Evolutionary conservation across 192 early-diverging fungal genomes (phyloP), one percentile per base, ranked within the genome.

Genomic region (Anaeromyces robustus): DNA sequence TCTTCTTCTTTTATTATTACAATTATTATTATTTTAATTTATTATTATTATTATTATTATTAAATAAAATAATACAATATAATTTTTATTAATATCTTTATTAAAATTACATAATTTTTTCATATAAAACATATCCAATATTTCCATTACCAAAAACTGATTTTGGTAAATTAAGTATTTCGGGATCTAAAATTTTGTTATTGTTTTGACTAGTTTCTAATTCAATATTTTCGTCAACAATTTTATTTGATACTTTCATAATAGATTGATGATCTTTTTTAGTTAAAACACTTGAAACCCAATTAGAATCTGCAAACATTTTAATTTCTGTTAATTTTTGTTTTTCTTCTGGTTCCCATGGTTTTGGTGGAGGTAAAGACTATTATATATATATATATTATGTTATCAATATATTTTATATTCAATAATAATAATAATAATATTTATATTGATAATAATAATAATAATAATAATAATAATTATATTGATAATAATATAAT

Each of bases 231-330:
- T 68, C 26, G n/a, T 68, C 52, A 5, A 68, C 6, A 22, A 68
- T 68, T 68, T 68, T 68, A 7, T 68, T 9, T 68, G 52, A 68
- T n/a, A 68, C 52, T 9, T 68, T 68, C 26, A 68, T n/a, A n/a
- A 68, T 68, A 0, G 52, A 68, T 11, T 2, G 19, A 68, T 68
- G 19, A 68, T 68, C 52, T n/a, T 68, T 68, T 22, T 68, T 68
- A 4, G 6, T n/a, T n/a, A 68, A n/a, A 6, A n/a, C 4, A 68
- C 52, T 68, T 41, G 89, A 84, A 26, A 91, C 87, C 90, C 90
- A 91, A 78, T 90, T 89, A 13, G 86, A 85, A 79, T 91, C 89
- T 12, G 88, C 83, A 31, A 91, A 79, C 77, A 89, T 81, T 59
- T 89, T 89, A 28, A 90, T 79, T 78, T 91, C 90, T 4, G 2